Evolutionary conservation across 2,329 filamentous ascomycete genomes (phyloP), one percentile per base, ranked within the genome.

Genomic region (Colletotrichum kahawae): DNA sequence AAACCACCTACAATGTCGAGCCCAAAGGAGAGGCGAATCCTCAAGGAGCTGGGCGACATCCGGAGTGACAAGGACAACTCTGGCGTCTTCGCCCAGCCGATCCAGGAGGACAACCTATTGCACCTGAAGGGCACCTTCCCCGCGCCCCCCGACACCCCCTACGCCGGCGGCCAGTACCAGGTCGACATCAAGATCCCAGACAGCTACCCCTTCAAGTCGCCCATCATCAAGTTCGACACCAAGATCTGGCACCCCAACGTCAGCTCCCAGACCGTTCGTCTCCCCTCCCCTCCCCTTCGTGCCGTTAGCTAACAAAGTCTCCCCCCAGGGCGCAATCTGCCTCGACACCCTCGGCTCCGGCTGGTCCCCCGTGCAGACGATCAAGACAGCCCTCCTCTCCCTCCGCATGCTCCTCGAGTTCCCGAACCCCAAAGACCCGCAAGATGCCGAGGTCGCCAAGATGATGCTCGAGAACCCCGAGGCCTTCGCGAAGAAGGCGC

Each of bases 171-270:
- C 54, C 93, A 90, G 33, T 99, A 92, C 83, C 85, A 90, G 18
- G 92, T 99, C 78, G 95, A 98, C 81, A 97, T 99, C 80, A 90
- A 90, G 80, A 97, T 99, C 68, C 96, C 96, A 0, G 90, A 91
- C 77, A 94, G 94, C 79, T 99, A 99, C 81, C 97, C 97, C 0
- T 99, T 99, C 87, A 94, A 95, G 79, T 95, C 96, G 5, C 97
- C 97, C 6, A 84, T 91, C 74, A 98, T 99, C 94, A 93, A 92
- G 80, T 98, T 98, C 82, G 91, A 93, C 78, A 99, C 97, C 77
- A 96, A 93, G 84, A 93, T 98, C 79, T 99, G 96, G 96, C 97
- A 99, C 84, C 97, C 97, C 38, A 99, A 99, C 82, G 92, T 99
- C 86, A 97, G 95, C 89, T 96, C 94, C 81, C 94, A 97, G 83